A percentile compares a stretch with the other conserved stretches of the same genome.
phyloP scores from a whole-genome alignment of 192 early-diverging fungal genomes.

The Rhizophagus prolifer region DNA sequence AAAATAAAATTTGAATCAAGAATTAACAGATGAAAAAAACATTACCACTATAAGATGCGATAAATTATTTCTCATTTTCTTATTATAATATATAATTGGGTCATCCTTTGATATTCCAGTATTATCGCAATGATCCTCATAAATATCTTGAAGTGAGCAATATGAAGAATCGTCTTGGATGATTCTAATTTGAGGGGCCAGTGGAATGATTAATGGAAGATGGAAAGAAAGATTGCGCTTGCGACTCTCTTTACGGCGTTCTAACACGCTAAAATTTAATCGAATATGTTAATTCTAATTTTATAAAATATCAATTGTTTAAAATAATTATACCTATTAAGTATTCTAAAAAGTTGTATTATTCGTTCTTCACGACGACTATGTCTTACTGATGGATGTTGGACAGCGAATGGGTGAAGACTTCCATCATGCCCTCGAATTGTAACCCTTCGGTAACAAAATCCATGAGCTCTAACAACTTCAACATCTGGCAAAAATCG shows the following conservation, averaged over 20 bases:
- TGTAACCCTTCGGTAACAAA: slow-evolving; percentile 74
- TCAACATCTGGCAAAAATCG: slow-evolving; percentile 93
- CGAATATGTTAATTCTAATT: neutral
- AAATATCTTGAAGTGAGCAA: slow-evolving; percentile 89
- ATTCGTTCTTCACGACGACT: slow-evolving; percentile 94
- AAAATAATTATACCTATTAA: slow-evolving; percentile 62
- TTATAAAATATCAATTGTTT: neutral
- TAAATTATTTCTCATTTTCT: slow-evolving; percentile 67
- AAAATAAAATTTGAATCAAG: neutral
- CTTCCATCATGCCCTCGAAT: slow-evolving; percentile 92
- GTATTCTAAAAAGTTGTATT: slow-evolving; percentile 89
- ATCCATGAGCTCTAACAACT: slow-evolving; percentile 71
- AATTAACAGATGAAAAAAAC: neutral
- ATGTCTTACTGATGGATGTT: slow-evolving; percentile 88
- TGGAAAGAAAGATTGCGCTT: slow-evolving; percentile 79
- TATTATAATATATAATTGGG: slow-evolving; percentile 77
- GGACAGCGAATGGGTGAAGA: slow-evolving; percentile 88
- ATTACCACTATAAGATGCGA: neutral
- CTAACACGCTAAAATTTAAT: slow-evolving; percentile 58
- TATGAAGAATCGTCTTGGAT: slow-evolving; percentile 92
- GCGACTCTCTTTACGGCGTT: slow-evolving; percentile 79
- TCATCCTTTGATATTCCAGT: slow-evolving; percentile 82
- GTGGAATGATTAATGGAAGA: slow-evolving; percentile 87
- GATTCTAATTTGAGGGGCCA: slow-evolving; percentile 89
- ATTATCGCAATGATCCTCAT: slow-evolving; percentile 80